Conservation (phyloP, 139 green algal species). For the Closterium sp. region DNA sequence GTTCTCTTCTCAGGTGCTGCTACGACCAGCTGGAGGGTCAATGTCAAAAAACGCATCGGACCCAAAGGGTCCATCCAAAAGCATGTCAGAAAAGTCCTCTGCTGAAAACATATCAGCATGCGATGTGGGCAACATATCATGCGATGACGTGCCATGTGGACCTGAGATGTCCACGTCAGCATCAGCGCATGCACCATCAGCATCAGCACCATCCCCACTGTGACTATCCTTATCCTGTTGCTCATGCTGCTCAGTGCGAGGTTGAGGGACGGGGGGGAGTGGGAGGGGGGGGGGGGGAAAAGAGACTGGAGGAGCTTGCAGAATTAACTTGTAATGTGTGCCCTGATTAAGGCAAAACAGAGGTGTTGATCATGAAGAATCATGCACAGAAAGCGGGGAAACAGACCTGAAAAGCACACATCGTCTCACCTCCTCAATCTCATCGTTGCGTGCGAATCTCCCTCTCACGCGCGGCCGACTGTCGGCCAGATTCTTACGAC, state of each 20-base stretch:
- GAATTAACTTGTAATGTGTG: no score
- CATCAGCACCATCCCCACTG: neutral
- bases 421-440: neutral
- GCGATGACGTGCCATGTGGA: neutral
- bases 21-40: neutral
- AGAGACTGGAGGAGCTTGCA: no score
- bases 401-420: no score
- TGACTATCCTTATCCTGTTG: neutral
- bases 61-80: neutral
- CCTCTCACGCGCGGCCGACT: slow-evolving; percentile 69
- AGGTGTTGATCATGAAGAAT: no score
- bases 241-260: neutral
- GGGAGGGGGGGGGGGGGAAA: no score
- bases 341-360: no score
- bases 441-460: slow-evolving; percentile 66
- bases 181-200: neutral
- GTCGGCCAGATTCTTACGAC: slow-evolving; percentile 78
- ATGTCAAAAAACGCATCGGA: neutral
- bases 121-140: neutral
- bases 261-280: neutral
- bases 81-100: neutral
- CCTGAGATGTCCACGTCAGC: neutral
- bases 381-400: no score
- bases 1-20: neutral
- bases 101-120: neutral